A percentile compares a stretch with the other conserved stretches of the same genome.
Conservation (phyloP, 305 asterid species). For the Fraxinus velutina region DNA sequence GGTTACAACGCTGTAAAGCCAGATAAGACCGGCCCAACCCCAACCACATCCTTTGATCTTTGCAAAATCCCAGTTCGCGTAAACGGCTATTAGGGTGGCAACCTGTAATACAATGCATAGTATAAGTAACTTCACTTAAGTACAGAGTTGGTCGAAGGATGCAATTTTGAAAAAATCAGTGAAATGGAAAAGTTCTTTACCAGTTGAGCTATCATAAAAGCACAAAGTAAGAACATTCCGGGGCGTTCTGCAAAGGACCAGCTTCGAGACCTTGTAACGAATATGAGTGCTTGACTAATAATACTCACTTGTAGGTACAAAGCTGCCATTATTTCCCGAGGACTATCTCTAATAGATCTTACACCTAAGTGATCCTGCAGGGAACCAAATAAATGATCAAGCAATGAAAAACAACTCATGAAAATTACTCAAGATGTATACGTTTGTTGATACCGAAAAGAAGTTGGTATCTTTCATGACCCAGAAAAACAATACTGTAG, state of each 20-base stretch:
- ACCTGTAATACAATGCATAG: conserved; percentile 35
- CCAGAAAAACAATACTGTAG: conserved; percentile 67
- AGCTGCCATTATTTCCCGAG: conserved; percentile 53
- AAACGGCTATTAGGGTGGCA: conserved; percentile 77
- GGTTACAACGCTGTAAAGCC: conserved; percentile 67
- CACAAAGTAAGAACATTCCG: conserved; percentile 55
- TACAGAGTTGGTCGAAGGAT: not conserved
- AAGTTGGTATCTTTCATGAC: conserved; percentile 53
- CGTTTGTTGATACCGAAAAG: conserved; percentile 41
- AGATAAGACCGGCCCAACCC: conserved; percentile 88
- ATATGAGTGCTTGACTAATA: conserved; percentile 77
- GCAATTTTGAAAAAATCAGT: not conserved
- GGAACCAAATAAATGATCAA: not conserved
- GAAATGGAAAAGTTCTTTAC: conserved; percentile 29
- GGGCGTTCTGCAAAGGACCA: conserved; percentile 87
- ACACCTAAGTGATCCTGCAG: conserved; percentile 44
- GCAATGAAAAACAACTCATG: not conserved
- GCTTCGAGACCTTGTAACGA: conserved; percentile 81
- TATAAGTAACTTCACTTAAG: not conserved
- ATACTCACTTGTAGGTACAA: conserved; percentile 80
- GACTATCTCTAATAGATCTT: conserved; percentile 37
- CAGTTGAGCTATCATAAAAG: conserved; percentile 74
- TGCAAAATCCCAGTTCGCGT: conserved; percentile 72
- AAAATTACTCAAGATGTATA: not conserved
- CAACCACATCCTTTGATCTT: conserved; percentile 79